Base-by-base conservation (phyloP, 352 stramenopile species). In the Pythium graminicola region DNA sequence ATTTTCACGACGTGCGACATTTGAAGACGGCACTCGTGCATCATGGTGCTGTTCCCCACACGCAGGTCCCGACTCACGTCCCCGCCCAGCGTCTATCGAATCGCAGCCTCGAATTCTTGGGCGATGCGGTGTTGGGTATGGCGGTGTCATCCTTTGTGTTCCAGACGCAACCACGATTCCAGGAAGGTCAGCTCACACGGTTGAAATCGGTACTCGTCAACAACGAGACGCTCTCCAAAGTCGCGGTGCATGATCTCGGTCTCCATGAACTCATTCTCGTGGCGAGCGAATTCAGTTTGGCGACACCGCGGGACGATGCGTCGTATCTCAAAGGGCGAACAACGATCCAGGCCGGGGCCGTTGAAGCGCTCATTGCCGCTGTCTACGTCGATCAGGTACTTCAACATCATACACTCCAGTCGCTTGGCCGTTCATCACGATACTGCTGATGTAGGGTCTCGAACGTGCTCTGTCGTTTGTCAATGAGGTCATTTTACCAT, bases 41-140 rank as follows among this genome's bases (percentile, higher is more conserved):
- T 46, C 80, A 89, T 43, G 81, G 82, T n/a, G 72, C 67, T 26
- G 63, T 91, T n/a, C 58, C 62, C 6, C 62, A 67, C 32, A 58
- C 69, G 46, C 51, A 68, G 6, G 55, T 90, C 24, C 64, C 67
- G 0, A 26, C 57, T 1, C 54, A 64, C 10, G 62, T 89, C 6
- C 68, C 70, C 1, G 64, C 73, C 4, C 69, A 86, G 28, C 80
- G 82, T 14, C 56, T 88, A 10, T 86, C 82, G 39, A 93, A 93
- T 54, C 78, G 82, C 26, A 88, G 76, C 60, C 62, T 93, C 17
- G 82, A 93, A 59, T 91, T 88, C 50, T 65, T 93, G 1, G 82
- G 82, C 24, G 82, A 93, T 62, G 87, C 82, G 46, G 26, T 93
- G 9, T 64, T 93, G 4, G 72, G 78, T 23, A 72, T 83, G 46